These are phyloP conservation scores for Teunomyces cretensis DNA, from an alignment of 805 yeast genomes.

Conservation along the genomic window DNA sequence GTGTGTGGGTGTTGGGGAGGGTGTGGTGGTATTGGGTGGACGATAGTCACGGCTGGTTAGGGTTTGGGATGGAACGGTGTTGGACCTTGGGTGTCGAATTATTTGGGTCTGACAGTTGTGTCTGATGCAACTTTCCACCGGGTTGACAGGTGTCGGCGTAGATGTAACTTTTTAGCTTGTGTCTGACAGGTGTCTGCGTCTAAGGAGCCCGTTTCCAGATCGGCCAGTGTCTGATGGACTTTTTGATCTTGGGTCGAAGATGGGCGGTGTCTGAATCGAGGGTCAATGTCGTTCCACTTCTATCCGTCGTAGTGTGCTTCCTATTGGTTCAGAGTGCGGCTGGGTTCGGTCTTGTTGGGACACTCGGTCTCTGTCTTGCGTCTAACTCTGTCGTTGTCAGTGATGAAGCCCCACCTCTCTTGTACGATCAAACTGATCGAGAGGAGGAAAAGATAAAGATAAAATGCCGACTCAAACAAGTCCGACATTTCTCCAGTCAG, in stretches of 20 bases:
- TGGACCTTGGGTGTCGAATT: too few species aligned
- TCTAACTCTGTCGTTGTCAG: background rate
- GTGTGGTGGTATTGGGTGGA: background rate
- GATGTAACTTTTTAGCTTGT: slow-evolving; percentile 1
- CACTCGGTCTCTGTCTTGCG: too few species aligned
- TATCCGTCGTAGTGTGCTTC: too few species aligned
- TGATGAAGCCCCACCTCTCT: background rate
- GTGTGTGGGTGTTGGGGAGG: background rate
- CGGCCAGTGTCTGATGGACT: background rate
- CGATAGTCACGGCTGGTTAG: too few species aligned
- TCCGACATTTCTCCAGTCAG: slow-evolving; percentile 2
- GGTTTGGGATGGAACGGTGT: too few species aligned
- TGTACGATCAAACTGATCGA: slow-evolving; percentile 2
- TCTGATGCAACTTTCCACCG: background rate
- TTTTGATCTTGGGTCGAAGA: too few species aligned
- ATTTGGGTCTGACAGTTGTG: background rate
- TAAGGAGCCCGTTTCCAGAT: too few species aligned
- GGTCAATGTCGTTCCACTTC: too few species aligned
- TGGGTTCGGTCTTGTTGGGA: too few species aligned
- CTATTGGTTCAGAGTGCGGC: too few species aligned
- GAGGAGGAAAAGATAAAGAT: slow-evolving; percentile 5
- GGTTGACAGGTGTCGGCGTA: background rate
- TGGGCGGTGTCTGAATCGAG: background rate
- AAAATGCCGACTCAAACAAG: background rate
- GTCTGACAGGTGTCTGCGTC: background rate